Base-by-base conservation (phyloP, 2,329 filamentous ascomycete genomes). In the Alternaria sp. region DNA sequence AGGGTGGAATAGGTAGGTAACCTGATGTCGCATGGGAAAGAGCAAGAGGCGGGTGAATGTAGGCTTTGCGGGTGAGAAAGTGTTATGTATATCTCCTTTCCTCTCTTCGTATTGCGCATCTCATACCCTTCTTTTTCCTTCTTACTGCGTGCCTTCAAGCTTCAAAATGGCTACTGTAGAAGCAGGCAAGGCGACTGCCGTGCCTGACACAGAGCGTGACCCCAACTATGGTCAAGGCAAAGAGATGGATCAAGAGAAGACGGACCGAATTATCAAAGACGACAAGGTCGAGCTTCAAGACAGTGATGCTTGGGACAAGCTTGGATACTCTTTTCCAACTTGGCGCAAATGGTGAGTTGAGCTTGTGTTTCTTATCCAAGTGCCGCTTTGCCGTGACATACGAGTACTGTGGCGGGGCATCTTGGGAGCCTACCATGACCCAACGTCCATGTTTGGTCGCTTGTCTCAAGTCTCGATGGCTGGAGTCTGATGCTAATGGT, bases 321-420 rank as follows among this genome's bases (percentile, higher is more conserved):
- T 85, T 25, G 84, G 80, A 11, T 82, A 81, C 67, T 73, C 70
- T 34, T 85, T 81, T 66, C 71, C 82, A 0, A 73, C 71, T 5
- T 77, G 74, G 76, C 84, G 83, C 67, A 86, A 86, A 71, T 74
- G 71, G 65, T 67, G 36, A 63, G 62, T 62, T 25, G 25, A 41
- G 50, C 40, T 45, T 58, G 11, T 53, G 6, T 48, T 12, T 43
- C 25, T 51, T 34, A n/a, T 40, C 52, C 36, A 12, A 28, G 45
- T 46, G 54, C 38, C 85, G 82, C 32, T 28, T 54, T 59, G 56
- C 41, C 40, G 22, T 30, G 25, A 20, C 18, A 44, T 18, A 41
- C 34, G 22, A 48, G 38, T 40, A 41, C 36, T 14, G 20, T 50
- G 32, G 20, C 30, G 8, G 46, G 4, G 18, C 30, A 36, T 49